phyloP scores from a whole-genome alignment of 306 rosid species.

The Pyrus communis region DNA sequence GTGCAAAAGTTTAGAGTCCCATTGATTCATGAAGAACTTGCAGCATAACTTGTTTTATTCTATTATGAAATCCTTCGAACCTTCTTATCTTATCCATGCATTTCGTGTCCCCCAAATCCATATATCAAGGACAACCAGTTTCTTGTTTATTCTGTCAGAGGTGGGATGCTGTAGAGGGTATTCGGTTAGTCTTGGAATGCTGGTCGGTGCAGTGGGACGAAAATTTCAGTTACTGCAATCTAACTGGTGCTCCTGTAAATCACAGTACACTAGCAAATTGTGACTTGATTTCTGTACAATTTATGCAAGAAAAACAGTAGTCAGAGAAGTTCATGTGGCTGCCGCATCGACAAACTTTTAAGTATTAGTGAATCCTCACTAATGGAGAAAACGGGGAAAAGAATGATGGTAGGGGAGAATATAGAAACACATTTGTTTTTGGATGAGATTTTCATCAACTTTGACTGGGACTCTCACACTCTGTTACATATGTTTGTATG shows the following conservation, averaged over 20 bases:
- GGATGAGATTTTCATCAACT: neutral
- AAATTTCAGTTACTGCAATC: slow-evolving; percentile 2
- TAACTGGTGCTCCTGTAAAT: neutral
- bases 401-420: neutral
- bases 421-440: slow-evolving; percentile 1
- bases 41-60: too few relatives aligned
- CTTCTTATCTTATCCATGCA: neutral
- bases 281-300: slow-evolving; percentile 2
- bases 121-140: neutral
- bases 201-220: neutral
- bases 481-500: neutral
- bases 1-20: too few relatives aligned
- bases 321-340: neutral
- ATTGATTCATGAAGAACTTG: too few relatives aligned
- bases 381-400: neutral
- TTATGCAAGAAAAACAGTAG: neutral
- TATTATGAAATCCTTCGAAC: neutral
- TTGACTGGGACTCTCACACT: neutral
- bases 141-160: neutral
- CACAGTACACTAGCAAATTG: neutral
- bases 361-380: slow-evolving; percentile 1
- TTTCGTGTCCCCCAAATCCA: neutral
- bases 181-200: neutral
- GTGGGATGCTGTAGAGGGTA: neutral
- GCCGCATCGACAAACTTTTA: neutral